Conservation (phyloP, 495 filamentous ascomycete genomes). For the Amorphotheca resinae region DNA sequence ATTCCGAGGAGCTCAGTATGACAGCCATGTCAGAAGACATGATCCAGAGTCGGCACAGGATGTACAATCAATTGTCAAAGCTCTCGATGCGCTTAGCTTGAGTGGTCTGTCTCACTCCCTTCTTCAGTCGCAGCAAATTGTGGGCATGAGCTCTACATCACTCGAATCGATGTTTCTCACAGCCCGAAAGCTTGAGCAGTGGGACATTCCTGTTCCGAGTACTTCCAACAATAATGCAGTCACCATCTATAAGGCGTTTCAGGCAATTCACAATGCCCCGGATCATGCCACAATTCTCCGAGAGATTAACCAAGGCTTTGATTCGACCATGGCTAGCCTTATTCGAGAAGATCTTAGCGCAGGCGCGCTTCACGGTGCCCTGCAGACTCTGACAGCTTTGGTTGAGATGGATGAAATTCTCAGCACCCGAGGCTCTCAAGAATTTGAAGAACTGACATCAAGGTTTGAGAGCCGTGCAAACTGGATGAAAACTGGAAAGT, state of each 20-base stretch:
- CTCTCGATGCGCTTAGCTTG: conserved; percentile 53
- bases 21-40: conserved; percentile 57
- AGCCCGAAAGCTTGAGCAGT: conserved; percentile 80
- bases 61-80: conserved; percentile 42
- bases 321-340: conserved; percentile 47
- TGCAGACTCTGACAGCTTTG: conserved; percentile 64
- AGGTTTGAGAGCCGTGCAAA: conserved; percentile 49
- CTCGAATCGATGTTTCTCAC: conserved; percentile 62
- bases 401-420: conserved; percentile 73
- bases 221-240: conserved; percentile 47
- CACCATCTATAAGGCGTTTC: conserved; percentile 67
- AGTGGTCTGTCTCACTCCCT: conserved; percentile 61
- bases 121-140: conserved; percentile 46
- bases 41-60: conserved; percentile 30
- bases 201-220: conserved; percentile 72
- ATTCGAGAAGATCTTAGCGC: conserved; percentile 41
- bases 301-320: conserved; percentile 51
- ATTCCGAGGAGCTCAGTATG: conserved; percentile 83
- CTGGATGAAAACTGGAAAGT: conserved; percentile 55
- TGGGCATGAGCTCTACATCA: conserved; percentile 41
- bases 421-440: conserved; percentile 38
- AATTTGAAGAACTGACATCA: conserved; percentile 49
- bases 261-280: conserved; percentile 57
- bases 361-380: conserved; percentile 45
- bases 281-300: conserved; percentile 36